Base-by-base conservation (phyloP, 2,329 filamentous ascomycete genomes). In the Teratosphaeria viscida region DNA sequence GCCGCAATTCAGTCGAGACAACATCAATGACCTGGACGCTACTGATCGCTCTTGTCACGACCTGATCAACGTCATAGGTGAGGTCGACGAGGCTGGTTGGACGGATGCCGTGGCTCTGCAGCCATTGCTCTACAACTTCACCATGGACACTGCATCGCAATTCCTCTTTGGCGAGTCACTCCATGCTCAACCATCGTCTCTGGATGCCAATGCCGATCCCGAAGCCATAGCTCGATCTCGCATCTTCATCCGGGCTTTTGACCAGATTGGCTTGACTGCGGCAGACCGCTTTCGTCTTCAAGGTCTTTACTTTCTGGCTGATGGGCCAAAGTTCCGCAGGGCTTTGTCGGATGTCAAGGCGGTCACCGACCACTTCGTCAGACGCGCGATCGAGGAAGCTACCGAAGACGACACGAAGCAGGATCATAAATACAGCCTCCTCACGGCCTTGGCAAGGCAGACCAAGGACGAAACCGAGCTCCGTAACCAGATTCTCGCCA, bases 91-190 rank as follows among this genome's bases (percentile, higher is more conserved):
- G n/a, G 65, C 65, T 56, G 67, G 69, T 49, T 72, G 70, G 70
- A 72, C 70, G n/a, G 61, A 61, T 5, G 66, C 65, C 7, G 37
- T 47, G 14, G 64, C 72, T 54, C 64, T 73, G n/a, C 70, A 72
- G 43, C 63, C 65, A 12, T 71, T 79, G 23, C 35, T 80, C 70
- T 79, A 79, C 71, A 69, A 73, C n/a, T 61, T 79, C 11, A 80
- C 78, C 1, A 75, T 80, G 59, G 78, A 80, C 62, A 73, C 76
- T n/a, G 76, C 78, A 0, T 78, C 77, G 2, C 77, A 79, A 52
- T 79, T 80, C 61, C 70, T 64, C 14, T 78, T 79, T 65, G 76
- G 78, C 62, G 73, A 78, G 60, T 76, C 66, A 8, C 69, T 74
- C 8, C 43, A 49, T 49, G 43, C 43, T 79, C 43, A 49, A 19